These are phyloP conservation scores for Graphiopsis chlorocephala DNA, from an alignment of 2,329 filamentous ascomycete species.

Conservation along the genomic window DNA sequence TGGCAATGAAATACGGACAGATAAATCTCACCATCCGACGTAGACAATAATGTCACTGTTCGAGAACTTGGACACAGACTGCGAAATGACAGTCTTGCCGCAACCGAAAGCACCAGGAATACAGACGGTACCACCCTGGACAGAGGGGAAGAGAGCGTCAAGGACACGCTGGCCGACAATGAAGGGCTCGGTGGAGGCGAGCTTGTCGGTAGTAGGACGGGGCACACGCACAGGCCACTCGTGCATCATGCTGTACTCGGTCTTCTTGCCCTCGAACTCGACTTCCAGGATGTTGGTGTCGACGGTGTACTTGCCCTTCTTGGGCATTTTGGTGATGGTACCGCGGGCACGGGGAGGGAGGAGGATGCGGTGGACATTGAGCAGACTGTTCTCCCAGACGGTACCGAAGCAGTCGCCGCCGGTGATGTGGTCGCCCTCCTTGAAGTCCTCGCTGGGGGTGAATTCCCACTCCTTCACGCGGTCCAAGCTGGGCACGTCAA, in stretches of 20 bases:
- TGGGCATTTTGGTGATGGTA: slow-evolving; percentile 85
- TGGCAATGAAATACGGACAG: background rate
- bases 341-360: slow-evolving; percentile 86
- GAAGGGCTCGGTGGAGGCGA: slow-evolving; percentile 84
- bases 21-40: slow-evolving; percentile 62
- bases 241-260: slow-evolving; percentile 89
- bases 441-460: slow-evolving; percentile 69
- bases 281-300: slow-evolving; percentile 20
- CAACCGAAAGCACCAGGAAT: slow-evolving; percentile 98
- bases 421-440: slow-evolving; percentile 95
- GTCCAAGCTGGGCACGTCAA: slow-evolving; percentile 82
- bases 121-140: slow-evolving; percentile 95
- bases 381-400: slow-evolving; percentile 93
- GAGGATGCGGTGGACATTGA: slow-evolving; percentile 89
- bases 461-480: slow-evolving; percentile 96
- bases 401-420: slow-evolving; percentile 94
- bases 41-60: slow-evolving; percentile 99
- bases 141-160: slow-evolving; percentile 92
- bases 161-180: slow-evolving; percentile 96
- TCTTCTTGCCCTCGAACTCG: slow-evolving; percentile 59
- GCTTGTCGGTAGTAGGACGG: slow-evolving; percentile 86
- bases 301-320: slow-evolving; percentile 85
- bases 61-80: slow-evolving; percentile 98
- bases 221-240: slow-evolving; percentile 96
- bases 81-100: slow-evolving; percentile 98